Evolutionary conservation across 1,284 basidiomycete species (phyloP).

Genomic region (Boletellus deceptivus): DNA sequence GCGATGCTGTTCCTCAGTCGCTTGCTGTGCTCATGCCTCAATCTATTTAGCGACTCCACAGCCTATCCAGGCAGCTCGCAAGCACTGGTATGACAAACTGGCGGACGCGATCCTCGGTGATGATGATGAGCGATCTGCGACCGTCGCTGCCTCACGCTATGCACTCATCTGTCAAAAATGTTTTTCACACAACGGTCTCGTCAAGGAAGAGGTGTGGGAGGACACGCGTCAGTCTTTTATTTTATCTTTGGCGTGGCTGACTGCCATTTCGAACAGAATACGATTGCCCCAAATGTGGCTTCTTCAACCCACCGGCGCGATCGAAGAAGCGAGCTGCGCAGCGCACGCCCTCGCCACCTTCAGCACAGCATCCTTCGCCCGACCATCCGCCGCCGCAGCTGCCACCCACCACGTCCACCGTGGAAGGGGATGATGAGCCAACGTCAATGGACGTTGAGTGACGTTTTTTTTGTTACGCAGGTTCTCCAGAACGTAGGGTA

Average conservation of each 20-base stretch:
- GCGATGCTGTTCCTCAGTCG: constrained; percentile 16
- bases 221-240: constrained; percentile 72
- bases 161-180: constrained; percentile 95
- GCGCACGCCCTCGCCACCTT: constrained; percentile 30
- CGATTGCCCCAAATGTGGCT: constrained; percentile 70
- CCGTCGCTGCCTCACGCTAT: constrained; percentile 63
- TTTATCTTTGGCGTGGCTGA: background rate
- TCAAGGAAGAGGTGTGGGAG: constrained; percentile 86
- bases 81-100: constrained; percentile 86
- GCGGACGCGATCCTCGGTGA: constrained; percentile 86
- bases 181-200: constrained; percentile 92
- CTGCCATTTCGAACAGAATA: constrained; percentile 51
- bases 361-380: constrained; percentile 8
- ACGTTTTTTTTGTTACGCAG: background rate
- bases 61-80: constrained; percentile 58
- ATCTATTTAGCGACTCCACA: constrained; percentile 36
- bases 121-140: constrained; percentile 56
- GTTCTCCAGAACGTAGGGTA: background rate
- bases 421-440: constrained; percentile 7
- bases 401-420: constrained; percentile 1
- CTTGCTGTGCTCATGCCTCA: constrained; percentile 8
- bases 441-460: constrained; percentile 14
- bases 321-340: constrained; percentile 34
- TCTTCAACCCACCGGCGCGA: constrained; percentile 63
- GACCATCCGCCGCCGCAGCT: constrained; percentile 7